A percentile compares a stretch with the other conserved stretches of the same genome.
Conservation (phyloP, 768 basidiomycete species). For the Suillus plorans region DNA sequence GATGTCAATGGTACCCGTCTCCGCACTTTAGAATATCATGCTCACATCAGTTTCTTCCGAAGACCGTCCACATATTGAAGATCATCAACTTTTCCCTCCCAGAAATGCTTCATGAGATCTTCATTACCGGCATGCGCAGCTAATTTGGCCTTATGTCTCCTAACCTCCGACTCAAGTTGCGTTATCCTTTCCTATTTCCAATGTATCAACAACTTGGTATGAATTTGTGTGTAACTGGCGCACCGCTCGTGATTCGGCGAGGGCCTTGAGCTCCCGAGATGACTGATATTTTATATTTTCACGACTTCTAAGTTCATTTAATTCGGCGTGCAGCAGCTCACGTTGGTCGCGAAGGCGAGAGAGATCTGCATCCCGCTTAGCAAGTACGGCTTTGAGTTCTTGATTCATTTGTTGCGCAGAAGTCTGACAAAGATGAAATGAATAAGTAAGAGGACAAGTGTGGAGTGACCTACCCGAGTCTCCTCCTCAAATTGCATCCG, state of each 20-base stretch:
- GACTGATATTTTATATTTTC: slow-evolving; percentile 59
- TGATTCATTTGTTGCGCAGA: slow-evolving; percentile 51
- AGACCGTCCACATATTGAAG: slow-evolving; percentile 51
- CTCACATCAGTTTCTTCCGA: slow-evolving; percentile 57
- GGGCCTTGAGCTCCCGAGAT: slow-evolving; percentile 59
- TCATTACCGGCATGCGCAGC: slow-evolving; percentile 71
- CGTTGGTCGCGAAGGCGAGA: slow-evolving; percentile 69
- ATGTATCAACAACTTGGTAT: slow-evolving; percentile 13
- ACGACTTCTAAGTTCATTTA: slow-evolving; percentile 66
- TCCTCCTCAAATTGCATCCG: slow-evolving; percentile 50
- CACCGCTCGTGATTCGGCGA: slow-evolving; percentile 64
- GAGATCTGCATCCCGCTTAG: slow-evolving; percentile 67
- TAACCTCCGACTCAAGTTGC: slow-evolving; percentile 69
- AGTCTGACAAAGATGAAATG: slow-evolving; percentile 26
- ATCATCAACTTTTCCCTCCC: slow-evolving; percentile 54
- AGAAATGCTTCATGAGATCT: slow-evolving; percentile 72
- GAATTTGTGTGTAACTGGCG: slow-evolving; percentile 11
- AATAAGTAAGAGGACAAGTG: slow-evolving; percentile 13
- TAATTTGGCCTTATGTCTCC: slow-evolving; percentile 70
- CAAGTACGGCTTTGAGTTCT: slow-evolving; percentile 60
- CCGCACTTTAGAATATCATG: slow-evolving; percentile 1
- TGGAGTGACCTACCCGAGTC: slow-evolving; percentile 38
- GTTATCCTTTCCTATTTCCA: slow-evolving; percentile 66
- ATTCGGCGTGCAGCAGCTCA: slow-evolving; percentile 63
- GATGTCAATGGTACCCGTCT: slow-evolving; percentile 15